These are phyloP conservation scores for Lactarius sp. DNA, from an alignment of 768 basidiomycete genomes.

Conservation along the genomic window DNA sequence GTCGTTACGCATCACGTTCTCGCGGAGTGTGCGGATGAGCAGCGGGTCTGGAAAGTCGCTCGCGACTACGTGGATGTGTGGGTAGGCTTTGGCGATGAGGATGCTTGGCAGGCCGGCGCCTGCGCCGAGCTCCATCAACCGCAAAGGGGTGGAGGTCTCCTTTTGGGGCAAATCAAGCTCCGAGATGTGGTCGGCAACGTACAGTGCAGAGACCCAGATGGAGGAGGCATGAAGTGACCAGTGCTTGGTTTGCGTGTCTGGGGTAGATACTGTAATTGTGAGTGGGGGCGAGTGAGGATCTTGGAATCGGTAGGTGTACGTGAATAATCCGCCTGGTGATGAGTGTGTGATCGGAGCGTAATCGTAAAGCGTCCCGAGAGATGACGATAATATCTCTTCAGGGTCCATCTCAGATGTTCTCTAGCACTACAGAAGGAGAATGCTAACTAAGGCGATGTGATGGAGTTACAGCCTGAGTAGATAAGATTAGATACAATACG, in stretches of 20 bases:
- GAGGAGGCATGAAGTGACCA: constrained; percentile 77
- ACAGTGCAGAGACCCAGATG: constrained; percentile 66
- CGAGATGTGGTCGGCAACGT: constrained; percentile 59
- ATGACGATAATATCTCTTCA: constrained; percentile 65
- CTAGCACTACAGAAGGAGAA: too few species aligned
- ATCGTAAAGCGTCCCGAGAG: constrained; percentile 58
- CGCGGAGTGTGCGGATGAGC: constrained; percentile 52
- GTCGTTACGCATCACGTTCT: constrained; percentile 52
- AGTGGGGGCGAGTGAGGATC: constrained; percentile 6
- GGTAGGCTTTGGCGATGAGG: constrained; percentile 48
- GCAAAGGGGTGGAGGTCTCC: constrained; percentile 18
- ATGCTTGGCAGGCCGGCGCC: constrained; percentile 73
- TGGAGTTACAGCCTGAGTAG: background rate
- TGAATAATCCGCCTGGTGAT: constrained; percentile 49
- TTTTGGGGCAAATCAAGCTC: constrained; percentile 37
- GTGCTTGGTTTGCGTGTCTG: constrained; percentile 62
- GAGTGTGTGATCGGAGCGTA: constrained; percentile 57
- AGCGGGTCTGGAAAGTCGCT: constrained; percentile 70
- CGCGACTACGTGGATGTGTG: constrained; percentile 40
- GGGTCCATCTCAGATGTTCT: constrained; percentile 33
- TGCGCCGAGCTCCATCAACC: constrained; percentile 69
- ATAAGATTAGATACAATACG: background rate
- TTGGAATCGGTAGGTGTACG: constrained; percentile 34
- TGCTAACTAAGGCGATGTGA: too few species aligned
- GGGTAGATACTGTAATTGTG: constrained; percentile 46